Evolutionary conservation across 148 eudicot species (phyloP).

Genomic region (Amaranthus cruentus): DNA sequence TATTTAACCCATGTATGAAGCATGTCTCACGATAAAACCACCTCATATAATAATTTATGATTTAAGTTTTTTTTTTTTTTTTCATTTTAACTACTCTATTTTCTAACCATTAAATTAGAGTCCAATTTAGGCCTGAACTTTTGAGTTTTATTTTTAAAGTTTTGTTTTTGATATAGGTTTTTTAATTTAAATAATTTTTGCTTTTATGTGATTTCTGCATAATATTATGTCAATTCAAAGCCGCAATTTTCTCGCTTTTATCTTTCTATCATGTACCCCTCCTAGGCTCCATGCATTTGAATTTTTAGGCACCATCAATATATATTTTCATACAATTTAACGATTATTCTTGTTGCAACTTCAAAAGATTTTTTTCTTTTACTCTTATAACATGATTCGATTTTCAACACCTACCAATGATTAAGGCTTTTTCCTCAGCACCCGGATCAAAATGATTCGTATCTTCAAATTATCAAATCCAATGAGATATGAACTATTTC

Average conservation of each 20-base stretch:
- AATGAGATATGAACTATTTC: too few species aligned
- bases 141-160: not conserved
- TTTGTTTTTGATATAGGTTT: not conserved
- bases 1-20: too few species aligned
- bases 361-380: not conserved
- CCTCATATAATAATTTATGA: too few species aligned
- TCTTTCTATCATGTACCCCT: not conserved
- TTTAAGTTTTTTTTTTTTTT: not conserved
- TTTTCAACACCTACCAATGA: not conserved
- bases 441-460: too few species aligned
- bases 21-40: too few species aligned
- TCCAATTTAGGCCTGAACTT: constrained; percentile 1
- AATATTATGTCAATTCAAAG: constrained; percentile 5
- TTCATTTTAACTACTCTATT: constrained; percentile 10
- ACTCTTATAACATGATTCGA: not conserved
- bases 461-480: too few species aligned
- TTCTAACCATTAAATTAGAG: constrained; percentile 9
- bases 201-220: not conserved
- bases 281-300: not conserved
- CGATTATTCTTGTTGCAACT: not conserved
- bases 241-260: not conserved
- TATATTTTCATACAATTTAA: not conserved
- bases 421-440: too few species aligned
- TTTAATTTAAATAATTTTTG: not conserved
- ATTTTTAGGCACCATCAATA: not conserved